These are phyloP conservation scores for Mariannaea sp. DNA, from an alignment of 2,329 filamentous ascomycete species.

Conservation along the genomic window DNA sequence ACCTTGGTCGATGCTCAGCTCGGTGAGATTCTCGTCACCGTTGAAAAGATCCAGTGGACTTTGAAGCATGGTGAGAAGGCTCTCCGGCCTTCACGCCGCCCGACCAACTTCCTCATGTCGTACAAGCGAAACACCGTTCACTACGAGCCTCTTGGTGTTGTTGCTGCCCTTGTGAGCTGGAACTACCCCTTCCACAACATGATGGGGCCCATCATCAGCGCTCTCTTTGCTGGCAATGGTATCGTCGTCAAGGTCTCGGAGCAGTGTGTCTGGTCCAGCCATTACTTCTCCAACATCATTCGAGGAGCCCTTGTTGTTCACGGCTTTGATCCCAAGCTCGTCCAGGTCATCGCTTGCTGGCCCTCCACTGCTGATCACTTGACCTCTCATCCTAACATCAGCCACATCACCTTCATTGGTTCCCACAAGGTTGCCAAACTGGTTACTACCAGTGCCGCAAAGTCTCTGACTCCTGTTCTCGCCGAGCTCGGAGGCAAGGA, in stretches of 20 bases:
- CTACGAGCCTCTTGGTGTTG: slow-evolving; percentile 92
- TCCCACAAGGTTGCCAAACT: slow-evolving; percentile 84
- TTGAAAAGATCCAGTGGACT: slow-evolving; percentile 94
- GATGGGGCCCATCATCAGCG: slow-evolving; percentile 86
- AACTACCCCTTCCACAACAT: slow-evolving; percentile 98
- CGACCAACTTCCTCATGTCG: slow-evolving; percentile 90
- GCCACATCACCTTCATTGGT: slow-evolving; percentile 95
- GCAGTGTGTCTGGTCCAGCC: slow-evolving; percentile 90
- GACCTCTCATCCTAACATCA: slow-evolving; percentile 81
- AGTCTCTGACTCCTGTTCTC: slow-evolving; percentile 82
- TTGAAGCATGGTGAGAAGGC: slow-evolving; percentile 87
- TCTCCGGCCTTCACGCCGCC: slow-evolving; percentile 70
- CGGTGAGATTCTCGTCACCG: slow-evolving; percentile 92
- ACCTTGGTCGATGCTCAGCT: slow-evolving; percentile 93
- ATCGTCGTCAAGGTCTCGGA: slow-evolving; percentile 95
- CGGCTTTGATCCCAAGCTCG: slow-evolving; percentile 78
- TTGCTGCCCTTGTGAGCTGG: slow-evolving; percentile 93
- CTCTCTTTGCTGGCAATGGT: slow-evolving; percentile 88
- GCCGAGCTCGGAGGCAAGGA: slow-evolving; percentile 97
- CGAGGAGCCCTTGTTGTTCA: slow-evolving; percentile 80
- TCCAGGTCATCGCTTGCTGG: slow-evolving; percentile 88
- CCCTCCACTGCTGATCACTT: slow-evolving; percentile 79
- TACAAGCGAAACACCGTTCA: slow-evolving; percentile 91
- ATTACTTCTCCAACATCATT: slow-evolving; percentile 80
- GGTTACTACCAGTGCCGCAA: slow-evolving; percentile 85